phyloP scores from a whole-genome alignment of 495 filamentous ascomycete genomes.

The Choiromyces venosus region DNA sequence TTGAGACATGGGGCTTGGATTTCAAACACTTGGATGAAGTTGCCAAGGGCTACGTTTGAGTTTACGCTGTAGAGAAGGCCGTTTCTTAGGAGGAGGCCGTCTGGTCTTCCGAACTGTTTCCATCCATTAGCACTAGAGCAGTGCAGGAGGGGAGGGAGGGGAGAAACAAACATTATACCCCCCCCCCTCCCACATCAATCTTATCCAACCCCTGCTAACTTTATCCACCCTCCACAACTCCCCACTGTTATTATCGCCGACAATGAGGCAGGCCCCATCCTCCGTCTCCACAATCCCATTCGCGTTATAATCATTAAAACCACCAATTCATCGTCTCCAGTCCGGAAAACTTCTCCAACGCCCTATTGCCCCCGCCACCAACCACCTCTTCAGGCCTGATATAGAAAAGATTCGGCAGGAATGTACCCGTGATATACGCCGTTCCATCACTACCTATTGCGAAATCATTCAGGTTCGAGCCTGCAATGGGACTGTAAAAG shows the following conservation, averaged over 20 bases:
- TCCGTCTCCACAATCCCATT: conserved; percentile 18
- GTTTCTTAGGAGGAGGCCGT: conserved; percentile 13
- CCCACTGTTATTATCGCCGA: conserved; percentile 6
- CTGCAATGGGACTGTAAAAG: background rate
- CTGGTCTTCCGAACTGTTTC: conserved; percentile 9
- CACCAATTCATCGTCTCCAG: background rate
- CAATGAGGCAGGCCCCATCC: conserved; percentile 3
- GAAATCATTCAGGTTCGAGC: conserved; percentile 14
- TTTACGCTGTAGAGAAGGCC: conserved; percentile 9
- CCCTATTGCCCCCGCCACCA: background rate
- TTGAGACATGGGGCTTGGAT: background rate
- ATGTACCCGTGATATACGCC: conserved; percentile 12
- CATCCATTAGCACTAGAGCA: background rate
- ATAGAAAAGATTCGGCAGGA: background rate
- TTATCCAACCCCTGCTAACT: background rate
- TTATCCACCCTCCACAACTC: too few relatives aligned
- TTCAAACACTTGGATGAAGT: conserved; percentile 10
- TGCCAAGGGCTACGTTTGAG: background rate
- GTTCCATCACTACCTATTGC: conserved; percentile 7
- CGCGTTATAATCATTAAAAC: background rate
- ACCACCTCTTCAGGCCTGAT: background rate
- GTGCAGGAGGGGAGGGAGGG: background rate
- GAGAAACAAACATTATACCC: background rate
- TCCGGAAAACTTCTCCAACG: background rate
- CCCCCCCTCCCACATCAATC: conserved; percentile 2